Base-by-base conservation (phyloP, 2,329 filamentous ascomycete species). In the Endocalyx cinctus region DNA sequence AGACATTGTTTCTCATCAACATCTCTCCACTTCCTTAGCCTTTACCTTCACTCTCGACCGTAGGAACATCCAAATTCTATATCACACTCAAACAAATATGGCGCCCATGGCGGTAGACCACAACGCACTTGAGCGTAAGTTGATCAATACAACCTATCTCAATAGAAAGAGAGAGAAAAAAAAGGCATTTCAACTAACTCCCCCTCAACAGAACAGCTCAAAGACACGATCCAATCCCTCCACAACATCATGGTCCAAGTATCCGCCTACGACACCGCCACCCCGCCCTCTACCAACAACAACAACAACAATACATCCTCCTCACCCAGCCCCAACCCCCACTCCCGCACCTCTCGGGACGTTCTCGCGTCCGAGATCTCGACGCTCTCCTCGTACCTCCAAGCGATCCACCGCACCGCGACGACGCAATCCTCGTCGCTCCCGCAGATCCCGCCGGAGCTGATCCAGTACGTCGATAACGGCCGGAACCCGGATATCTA, bases 401-500 rank as follows among this genome's bases (percentile, higher is more conserved):
- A 60, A 34, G 45, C 54, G 20, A 51, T 72, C 40, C 54, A 68
- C 54, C 41, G 52, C 26, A 59, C 64, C 10, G 63, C 69, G 36
- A 52, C 63, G 15, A 57, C 60, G 16, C 61, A 38, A 35, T 18
- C 19, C 29, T 34, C 35, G 13, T 41, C 49, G 15, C 67, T 79
- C 25, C 74, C 75, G 5, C 59, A 56, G 19, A 68, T 82, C 15
- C 79, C 79, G 3, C 72, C 71, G 32, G 78, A 82, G 50, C 69
- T 84, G 10, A 67, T 83, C 39, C 67, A 77, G 51, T 84, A 84
- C 61, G 79, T 84, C 48, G 79, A 84, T 57, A 75, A 77, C 52
- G 79, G 80, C 27, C 77, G 80, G 31, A 84, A 84, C 63, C 80
- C 80, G 3, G 80, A 84, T 59, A 84, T 84, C 47, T 84, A 84